Conservation (phyloP, 1,139 yeast species). For the Scheffersomyces quercinus region DNA sequence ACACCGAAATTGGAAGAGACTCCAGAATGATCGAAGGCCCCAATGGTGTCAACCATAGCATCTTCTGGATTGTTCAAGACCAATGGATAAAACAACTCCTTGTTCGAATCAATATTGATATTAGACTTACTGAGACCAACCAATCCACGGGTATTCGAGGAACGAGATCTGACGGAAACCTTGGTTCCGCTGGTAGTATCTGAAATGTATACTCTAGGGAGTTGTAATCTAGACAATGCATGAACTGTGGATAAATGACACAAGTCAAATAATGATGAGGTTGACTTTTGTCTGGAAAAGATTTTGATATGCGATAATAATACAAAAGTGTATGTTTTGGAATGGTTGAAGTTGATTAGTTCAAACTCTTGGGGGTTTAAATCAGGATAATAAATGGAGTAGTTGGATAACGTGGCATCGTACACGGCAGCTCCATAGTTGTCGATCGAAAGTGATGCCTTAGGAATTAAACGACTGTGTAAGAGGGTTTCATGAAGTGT, state of each 20-base stretch:
- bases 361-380: conserved; percentile 22
- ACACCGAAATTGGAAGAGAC: conserved; percentile 69
- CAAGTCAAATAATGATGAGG: conserved; percentile 61
- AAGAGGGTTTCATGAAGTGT: conserved; percentile 58
- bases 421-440: conserved; percentile 52
- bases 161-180: conserved; percentile 51
- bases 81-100: conserved; percentile 27
- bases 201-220: conserved; percentile 69
- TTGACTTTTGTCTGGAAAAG: conserved; percentile 72
- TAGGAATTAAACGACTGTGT: conserved; percentile 54
- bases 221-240: conserved; percentile 59
- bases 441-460: conserved; percentile 41
- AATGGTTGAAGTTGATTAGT: conserved; percentile 25
- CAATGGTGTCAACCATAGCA: conserved; percentile 7
- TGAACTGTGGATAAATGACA: conserved; percentile 69
- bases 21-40: conserved; percentile 24
- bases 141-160: conserved; percentile 41
- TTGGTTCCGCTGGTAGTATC: conserved; percentile 54
- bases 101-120: conserved; percentile 28
- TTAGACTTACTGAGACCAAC: conserved; percentile 17
- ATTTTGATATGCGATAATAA: conserved; percentile 76
- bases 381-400: conserved; percentile 42
- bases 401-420: conserved; percentile 18
- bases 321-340: conserved; percentile 53
- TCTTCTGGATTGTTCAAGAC: conserved; percentile 30